phyloP scores from a whole-genome alignment of 306 rosid genomes.

The Luffa aegyptiaca region DNA sequence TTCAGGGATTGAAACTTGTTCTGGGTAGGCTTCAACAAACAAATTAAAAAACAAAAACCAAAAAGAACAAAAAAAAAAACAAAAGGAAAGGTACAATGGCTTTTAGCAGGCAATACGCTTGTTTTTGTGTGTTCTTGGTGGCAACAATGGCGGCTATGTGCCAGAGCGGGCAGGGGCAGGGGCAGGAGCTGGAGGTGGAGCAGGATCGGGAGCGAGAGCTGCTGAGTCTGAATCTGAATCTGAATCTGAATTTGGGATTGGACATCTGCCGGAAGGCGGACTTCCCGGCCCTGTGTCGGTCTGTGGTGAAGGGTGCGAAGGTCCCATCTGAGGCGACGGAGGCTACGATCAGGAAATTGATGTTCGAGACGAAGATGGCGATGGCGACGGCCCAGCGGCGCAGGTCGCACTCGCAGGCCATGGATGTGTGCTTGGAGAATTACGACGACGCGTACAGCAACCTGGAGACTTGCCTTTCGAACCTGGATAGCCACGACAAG shows the following conservation, averaged over 20 bases:
- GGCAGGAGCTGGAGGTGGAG: background rate
- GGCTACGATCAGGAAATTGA: background rate
- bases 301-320: background rate
- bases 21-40: background rate
- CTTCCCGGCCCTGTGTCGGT: background rate
- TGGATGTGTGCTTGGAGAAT: background rate
- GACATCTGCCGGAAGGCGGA: background rate
- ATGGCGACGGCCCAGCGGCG: background rate
- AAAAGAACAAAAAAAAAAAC: background rate
- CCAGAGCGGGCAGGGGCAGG: background rate
- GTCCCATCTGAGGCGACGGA: background rate
- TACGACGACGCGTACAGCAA: slow-evolving; percentile 4
- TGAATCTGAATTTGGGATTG: background rate
- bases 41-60: background rate
- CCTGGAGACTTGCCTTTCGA: background rate
- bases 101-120: background rate
- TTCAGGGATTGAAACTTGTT: background rate
- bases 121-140: background rate
- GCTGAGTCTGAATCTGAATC: background rate
- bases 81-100: background rate
- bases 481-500: background rate
- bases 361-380: background rate
- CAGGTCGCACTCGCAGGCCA: background rate
- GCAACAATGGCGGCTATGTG: background rate
- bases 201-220: background rate